A percentile compares a stretch with the other conserved stretches of the same genome.
Evolutionary conservation across 2,329 filamentous ascomycete species (phyloP).

Genomic region (Xylaria sp.): DNA sequence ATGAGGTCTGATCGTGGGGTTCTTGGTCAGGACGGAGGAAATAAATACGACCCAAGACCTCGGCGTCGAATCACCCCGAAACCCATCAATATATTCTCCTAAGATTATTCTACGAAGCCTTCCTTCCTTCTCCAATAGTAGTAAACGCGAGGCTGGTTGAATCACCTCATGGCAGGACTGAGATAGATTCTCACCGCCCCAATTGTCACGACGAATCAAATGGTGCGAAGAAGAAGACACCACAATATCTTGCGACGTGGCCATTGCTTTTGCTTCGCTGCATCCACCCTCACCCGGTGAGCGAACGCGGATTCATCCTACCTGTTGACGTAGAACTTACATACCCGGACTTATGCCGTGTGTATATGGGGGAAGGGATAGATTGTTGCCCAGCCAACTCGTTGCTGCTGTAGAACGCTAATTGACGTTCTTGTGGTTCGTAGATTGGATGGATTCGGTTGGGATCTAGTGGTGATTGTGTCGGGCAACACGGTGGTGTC

Average conservation of each 20-base stretch:
- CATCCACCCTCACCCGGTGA: background rate
- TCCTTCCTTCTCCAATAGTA: too few species aligned
- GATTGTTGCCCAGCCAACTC: too few species aligned
- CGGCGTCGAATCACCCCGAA: conserved; percentile 5
- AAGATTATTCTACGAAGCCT: too few species aligned
- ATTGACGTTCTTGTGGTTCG: too few species aligned
- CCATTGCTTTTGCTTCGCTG: background rate
- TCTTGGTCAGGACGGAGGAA: background rate
- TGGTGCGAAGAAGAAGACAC: background rate
- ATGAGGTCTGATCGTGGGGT: background rate
- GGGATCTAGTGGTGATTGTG: too few species aligned
- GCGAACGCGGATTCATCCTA: background rate
- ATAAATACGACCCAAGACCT: conserved; percentile 6
- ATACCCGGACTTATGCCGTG: too few species aligned
- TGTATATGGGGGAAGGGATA: too few species aligned
- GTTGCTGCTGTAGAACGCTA: background rate
- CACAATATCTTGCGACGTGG: background rate
- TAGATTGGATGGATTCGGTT: too few species aligned
- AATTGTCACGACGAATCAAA: background rate
- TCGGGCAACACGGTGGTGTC: too few species aligned
- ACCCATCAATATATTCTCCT: background rate
- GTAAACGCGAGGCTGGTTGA: background rate
- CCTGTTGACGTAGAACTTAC: too few species aligned
- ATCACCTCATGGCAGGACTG: background rate
- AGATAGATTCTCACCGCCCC: background rate